A percentile compares a stretch with the other conserved stretches of the same genome.
These are phyloP conservation scores for Leishmania tropica DNA, from an alignment of 208 protist genomes.

Conservation along the genomic window DNA sequence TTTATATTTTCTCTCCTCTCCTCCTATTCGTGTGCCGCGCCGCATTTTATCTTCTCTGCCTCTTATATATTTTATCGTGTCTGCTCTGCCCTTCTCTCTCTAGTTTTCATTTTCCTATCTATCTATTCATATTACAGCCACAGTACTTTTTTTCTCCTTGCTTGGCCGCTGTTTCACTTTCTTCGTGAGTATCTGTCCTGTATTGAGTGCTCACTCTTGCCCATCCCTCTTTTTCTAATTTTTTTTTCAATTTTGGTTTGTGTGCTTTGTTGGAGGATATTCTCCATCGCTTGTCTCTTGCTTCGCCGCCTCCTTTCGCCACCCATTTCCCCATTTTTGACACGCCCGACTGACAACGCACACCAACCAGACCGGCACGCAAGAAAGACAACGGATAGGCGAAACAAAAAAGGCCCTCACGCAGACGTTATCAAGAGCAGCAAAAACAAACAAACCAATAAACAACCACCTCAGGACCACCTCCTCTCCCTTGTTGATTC, in stretches of 20 bases:
- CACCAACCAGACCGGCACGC: not conserved
- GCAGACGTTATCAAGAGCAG: not conserved
- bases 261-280: not conserved
- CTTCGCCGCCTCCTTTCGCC: not conserved
- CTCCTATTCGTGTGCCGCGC: not conserved
- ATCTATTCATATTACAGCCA: not conserved
- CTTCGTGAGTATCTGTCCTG: not conserved
- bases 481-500: not conserved
- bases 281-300: not conserved
- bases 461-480: not conserved
- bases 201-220: not conserved
- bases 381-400: not conserved
- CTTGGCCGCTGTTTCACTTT: not conserved
- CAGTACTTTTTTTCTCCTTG: not conserved
- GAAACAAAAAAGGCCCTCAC: not conserved
- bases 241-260: not conserved
- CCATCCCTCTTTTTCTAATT: constrained; percentile 1
- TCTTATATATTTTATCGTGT: not conserved
- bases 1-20: not conserved
- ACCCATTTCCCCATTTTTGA: not conserved
- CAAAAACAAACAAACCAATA: not conserved
- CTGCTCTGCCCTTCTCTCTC: not conserved
- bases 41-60: no score
- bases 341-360: not conserved
- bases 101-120: not conserved